Evolutionary conservation across 768 basidiomycete genomes (phyloP).

Genomic region (Suillus sp.): DNA sequence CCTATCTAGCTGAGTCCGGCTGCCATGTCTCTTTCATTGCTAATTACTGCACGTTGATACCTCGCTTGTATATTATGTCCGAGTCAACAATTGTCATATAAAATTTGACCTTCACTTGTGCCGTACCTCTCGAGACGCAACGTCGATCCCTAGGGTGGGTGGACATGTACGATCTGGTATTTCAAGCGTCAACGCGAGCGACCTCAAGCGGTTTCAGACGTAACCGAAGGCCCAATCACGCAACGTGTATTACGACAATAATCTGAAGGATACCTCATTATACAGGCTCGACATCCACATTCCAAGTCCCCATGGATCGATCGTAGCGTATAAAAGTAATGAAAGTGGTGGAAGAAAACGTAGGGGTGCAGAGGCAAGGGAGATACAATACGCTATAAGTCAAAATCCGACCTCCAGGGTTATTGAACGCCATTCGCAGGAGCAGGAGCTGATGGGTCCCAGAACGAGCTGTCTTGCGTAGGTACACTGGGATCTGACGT

Average conservation of each 20-base stretch:
- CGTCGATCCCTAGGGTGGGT: too few relatives aligned
- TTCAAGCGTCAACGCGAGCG: neutral
- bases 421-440: neutral
- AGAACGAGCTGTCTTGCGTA: neutral
- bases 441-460: neutral
- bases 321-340: neutral
- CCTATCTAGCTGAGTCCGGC: neutral
- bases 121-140: too few relatives aligned
- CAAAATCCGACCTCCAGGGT: neutral
- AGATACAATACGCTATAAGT: neutral
- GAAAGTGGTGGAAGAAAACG: conserved; percentile 7
- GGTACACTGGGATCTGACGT: neutral
- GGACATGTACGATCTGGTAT: too few relatives aligned
- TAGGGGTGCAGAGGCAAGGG: neutral
- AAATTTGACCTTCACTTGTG: too few relatives aligned
- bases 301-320: neutral
- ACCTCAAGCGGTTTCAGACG: neutral
- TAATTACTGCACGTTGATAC: neutral
- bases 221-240: neutral
- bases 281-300: conserved; percentile 8
- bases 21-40: neutral
- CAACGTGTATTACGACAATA: conserved; percentile 2
- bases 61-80: too few relatives aligned
- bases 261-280: conserved; percentile 1
- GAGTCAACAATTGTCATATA: too few relatives aligned